Conservation (phyloP, 2,329 filamentous ascomycete genomes). For the Xylariaceae sp. region DNA sequence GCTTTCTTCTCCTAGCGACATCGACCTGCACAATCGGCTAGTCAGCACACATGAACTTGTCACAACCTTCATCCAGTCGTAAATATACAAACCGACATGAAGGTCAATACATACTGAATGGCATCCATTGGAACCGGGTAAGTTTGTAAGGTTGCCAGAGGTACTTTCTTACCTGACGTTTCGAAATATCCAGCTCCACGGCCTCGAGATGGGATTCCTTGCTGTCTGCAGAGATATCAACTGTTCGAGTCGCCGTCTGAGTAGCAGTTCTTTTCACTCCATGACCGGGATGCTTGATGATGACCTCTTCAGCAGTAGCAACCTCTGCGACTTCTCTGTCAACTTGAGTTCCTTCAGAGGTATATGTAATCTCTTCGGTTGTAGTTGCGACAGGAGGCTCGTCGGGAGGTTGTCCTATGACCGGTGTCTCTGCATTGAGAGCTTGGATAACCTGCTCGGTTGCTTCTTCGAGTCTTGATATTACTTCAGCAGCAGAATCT, state of each 20-base stretch:
- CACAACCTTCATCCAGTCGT: constrained; percentile 12
- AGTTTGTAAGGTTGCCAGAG: constrained; percentile 23
- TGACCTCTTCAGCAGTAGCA: neutral
- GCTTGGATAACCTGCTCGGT: neutral
- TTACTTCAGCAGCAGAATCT: neutral
- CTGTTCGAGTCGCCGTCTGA: constrained; percentile 1
- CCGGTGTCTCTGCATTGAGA: neutral
- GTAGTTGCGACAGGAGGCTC: neutral
- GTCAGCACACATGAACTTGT: constrained; percentile 11
- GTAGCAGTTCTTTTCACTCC: constrained; percentile 8
- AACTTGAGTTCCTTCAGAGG: neutral
- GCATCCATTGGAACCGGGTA: constrained; percentile 21
- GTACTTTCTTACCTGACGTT: constrained; percentile 24
- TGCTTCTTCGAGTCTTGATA: neutral
- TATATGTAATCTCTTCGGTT: neutral
- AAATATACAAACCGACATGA: constrained; percentile 16
- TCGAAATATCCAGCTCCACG: constrained; percentile 17
- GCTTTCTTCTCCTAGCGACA: constrained; percentile 16
- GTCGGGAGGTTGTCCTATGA: neutral
- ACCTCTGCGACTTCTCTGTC: neutral
- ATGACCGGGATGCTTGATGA: neutral
- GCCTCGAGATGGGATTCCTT: constrained; percentile 10
- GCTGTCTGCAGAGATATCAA: constrained; percentile 6
- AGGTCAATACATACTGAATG: constrained; percentile 22
- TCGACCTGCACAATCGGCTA: constrained; percentile 11